Evolutionary conservation across 176 grass and related monocot genomes (phyloP), one percentile per base, ranked within the genome.

Genomic region (Phoenix roebelenii): DNA sequence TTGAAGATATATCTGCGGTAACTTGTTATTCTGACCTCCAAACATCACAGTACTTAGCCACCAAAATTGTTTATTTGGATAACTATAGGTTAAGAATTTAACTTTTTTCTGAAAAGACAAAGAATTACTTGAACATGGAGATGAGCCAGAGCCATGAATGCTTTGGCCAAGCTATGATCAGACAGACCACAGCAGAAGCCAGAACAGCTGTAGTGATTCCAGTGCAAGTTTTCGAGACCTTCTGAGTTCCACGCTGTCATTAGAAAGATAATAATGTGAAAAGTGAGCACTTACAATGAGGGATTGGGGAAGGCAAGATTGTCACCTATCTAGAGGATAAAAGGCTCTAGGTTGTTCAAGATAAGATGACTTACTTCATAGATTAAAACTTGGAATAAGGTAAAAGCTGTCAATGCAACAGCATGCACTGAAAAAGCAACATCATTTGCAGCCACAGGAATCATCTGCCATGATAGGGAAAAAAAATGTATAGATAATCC

Each of bases 361-460:
- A 68, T 25, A 60, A 15, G 19, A 52, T 72, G 62, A 82, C 92
- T 85, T 69, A 97, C 92, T 65, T 97, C 92, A 32, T 91, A 97
- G 25, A 97, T 97, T 58, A 85, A 65, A 22, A 97, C 92, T 91
- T 97, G 92, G 68, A 79, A 97, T 61, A 91, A 53, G 5, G 92
- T 97, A 73, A 97, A 85, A 69, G 81, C 78, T 59, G 92, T 97
- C 69, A 97, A 80, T 44, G 87, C 64, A 72, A 97, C 92, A 49
- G 92, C 92, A 58, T 97, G 92, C 65, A 83, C 23, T 48, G 92
- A 97, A 71, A 97, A 97, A 60, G 83, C 86, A 72, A 97, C 92
- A 68, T 97, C 92, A 80, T 90, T 97, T 76, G 86, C 83, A 48
- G 92, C 87, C 44, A 97, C 92, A 66, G 92, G 92, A 78, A 97